phyloP scores from a whole-genome alignment of 768 basidiomycete species.

The Suillus ampliporus region DNA sequence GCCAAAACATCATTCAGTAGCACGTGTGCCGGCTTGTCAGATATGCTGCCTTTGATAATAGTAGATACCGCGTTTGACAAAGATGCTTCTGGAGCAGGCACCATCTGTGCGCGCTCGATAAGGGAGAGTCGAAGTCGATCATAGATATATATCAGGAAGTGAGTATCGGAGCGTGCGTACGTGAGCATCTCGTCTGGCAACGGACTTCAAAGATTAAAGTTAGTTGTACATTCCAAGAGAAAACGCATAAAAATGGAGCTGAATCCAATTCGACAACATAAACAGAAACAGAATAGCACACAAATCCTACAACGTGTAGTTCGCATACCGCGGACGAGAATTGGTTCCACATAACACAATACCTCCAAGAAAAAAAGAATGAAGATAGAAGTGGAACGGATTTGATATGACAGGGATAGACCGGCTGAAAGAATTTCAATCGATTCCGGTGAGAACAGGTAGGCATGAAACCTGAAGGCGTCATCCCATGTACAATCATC shows the following conservation, averaged over 20 bases:
- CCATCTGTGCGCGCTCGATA: conserved; percentile 62
- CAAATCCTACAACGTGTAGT: not conserved
- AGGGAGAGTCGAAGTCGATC: conserved; percentile 89
- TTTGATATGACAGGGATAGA: not conserved
- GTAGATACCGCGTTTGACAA: conserved; percentile 31
- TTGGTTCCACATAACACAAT: not conserved
- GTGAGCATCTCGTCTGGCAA: conserved; percentile 86
- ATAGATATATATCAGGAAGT: conserved; percentile 92
- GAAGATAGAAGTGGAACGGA: not conserved
- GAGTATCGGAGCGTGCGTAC: conserved; percentile 96
- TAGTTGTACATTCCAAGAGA: not conserved
- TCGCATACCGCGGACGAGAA: not conserved
- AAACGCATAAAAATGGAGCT: not conserved
- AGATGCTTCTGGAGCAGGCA: conserved; percentile 41
- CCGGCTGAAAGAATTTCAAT: not conserved
- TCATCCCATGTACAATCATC: not conserved
- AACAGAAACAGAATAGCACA: not conserved
- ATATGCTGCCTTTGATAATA: conserved; percentile 25
- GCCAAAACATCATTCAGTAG: conserved; percentile 69
- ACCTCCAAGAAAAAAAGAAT: not conserved
- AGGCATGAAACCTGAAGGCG: not conserved
- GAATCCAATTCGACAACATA: not conserved
- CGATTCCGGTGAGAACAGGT: not conserved
- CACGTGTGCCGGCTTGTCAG: conserved; percentile 35
- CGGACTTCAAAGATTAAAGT: conserved; percentile 51